Conservation (phyloP, 495 filamentous ascomycete species). For the Pyronema domesticum region DNA sequence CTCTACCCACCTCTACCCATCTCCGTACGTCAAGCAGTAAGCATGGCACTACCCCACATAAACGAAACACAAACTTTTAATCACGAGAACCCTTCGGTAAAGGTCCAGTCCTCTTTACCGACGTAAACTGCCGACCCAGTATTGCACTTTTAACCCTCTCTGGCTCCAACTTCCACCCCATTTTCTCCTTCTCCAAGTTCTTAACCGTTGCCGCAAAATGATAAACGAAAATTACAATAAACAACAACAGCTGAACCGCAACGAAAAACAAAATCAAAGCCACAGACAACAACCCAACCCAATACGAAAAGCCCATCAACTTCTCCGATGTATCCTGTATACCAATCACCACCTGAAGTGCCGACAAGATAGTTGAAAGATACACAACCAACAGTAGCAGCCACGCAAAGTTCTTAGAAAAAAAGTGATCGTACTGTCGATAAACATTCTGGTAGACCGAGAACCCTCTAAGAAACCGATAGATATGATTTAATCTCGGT, state of each 20-base stretch:
- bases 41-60: no score
- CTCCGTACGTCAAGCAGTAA: no score
- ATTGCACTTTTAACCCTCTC: no score
- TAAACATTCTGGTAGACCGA: constrained; percentile 18
- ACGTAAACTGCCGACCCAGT: no score
- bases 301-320: not conserved
- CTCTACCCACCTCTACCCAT: no score
- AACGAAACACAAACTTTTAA: no score
- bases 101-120: no score
- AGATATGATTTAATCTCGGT: constrained; percentile 24
- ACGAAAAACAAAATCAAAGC: not conserved
- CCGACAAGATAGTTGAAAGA: constrained; percentile 22
- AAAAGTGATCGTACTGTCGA: constrained; percentile 17
- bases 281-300: not conserved
- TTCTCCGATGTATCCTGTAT: not conserved
- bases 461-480: not conserved
- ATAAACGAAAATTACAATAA: constrained; percentile 1
- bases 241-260: not conserved
- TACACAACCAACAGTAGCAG: constrained; percentile 22
- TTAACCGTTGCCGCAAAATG: not conserved
- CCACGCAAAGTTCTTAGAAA: constrained; percentile 25
- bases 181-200: not conserved
- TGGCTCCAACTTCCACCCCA: no score
- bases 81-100: no score
- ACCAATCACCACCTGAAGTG: constrained; percentile 27